These are phyloP conservation scores for Ustilago nuda DNA, from an alignment of 1,284 basidiomycete species.

Conservation along the genomic window DNA sequence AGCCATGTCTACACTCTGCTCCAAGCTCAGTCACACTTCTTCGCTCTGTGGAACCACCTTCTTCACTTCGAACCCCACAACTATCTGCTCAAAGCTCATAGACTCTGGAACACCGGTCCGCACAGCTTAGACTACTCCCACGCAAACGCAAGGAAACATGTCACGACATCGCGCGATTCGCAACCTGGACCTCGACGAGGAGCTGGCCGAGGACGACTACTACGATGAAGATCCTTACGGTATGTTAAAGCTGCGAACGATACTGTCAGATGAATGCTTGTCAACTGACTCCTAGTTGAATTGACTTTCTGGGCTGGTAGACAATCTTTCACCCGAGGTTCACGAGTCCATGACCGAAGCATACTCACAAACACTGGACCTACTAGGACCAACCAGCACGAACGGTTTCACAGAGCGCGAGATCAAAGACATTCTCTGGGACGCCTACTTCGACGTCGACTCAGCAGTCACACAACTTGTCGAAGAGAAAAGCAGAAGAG, in stretches of 20 bases:
- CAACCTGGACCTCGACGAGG: conserved; percentile 88
- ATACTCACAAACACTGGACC: conserved; percentile 46
- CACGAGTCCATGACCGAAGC: conserved; percentile 57
- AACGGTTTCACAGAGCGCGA: conserved; percentile 62
- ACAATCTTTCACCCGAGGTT: conserved; percentile 61
- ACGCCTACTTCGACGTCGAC: conserved; percentile 87
- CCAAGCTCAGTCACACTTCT: not conserved
- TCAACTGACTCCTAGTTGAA: not conserved
- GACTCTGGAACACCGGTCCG: not conserved
- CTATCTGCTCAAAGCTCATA: not conserved
- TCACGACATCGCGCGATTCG: conserved; percentile 83
- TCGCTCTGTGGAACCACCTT: not conserved
- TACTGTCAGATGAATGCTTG: not conserved
- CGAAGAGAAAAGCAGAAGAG: conserved; percentile 57
- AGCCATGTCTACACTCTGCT: not conserved
- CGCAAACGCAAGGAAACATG: conserved; percentile 50
- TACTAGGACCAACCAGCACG: conserved; percentile 53
- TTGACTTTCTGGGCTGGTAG: conserved; percentile 15
- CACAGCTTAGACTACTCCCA: not conserved
- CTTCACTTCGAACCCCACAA: not conserved
- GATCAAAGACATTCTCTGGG: conserved; percentile 87
- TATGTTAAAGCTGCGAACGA: conserved; percentile 9
- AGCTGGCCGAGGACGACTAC: conserved; percentile 75
- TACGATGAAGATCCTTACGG: conserved; percentile 63
- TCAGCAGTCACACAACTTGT: conserved; percentile 79